Evolutionary conservation across 2,329 filamentous ascomycete genomes (phyloP).

Genomic region (Ilyonectria mors-panacis): DNA sequence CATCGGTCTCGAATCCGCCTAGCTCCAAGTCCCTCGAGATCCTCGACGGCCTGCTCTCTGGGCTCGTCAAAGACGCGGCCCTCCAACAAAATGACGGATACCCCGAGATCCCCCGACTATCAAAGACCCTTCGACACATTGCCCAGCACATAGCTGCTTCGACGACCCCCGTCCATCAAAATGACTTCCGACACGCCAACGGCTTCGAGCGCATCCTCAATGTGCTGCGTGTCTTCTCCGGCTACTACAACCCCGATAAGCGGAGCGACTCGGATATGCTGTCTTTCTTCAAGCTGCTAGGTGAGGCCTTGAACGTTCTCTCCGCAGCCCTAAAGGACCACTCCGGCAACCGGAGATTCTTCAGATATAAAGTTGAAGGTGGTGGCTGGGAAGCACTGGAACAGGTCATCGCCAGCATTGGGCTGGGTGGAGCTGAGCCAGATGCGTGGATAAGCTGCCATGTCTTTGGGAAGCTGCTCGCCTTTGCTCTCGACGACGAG

Average conservation of each 20-base stretch:
- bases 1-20: conserved; percentile 70
- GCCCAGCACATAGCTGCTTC: conserved; percentile 72
- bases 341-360: conserved; percentile 89
- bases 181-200: conserved; percentile 85
- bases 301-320: conserved; percentile 80
- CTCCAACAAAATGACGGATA: conserved; percentile 58
- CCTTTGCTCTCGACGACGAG: conserved; percentile 86
- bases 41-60: conserved; percentile 68
- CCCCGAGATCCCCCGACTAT: conserved; percentile 63
- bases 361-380: conserved; percentile 80
- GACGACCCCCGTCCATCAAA: conserved; percentile 71
- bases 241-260: conserved; percentile 80
- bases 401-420: conserved; percentile 78
- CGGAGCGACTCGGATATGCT: conserved; percentile 74
- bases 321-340: conserved; percentile 83
- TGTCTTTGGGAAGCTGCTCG: conserved; percentile 85
- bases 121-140: conserved; percentile 74
- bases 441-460: conserved; percentile 79
- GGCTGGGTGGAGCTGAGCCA: conserved; percentile 74
- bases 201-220: conserved; percentile 84
- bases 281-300: conserved; percentile 77
- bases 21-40: conserved; percentile 74
- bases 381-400: conserved; percentile 86
- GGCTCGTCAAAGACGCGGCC: conserved; percentile 55
- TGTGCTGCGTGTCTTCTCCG: conserved; percentile 78